phyloP scores from a whole-genome alignment of 2,329 filamentous ascomycete genomes.

The Alternaria atra region DNA sequence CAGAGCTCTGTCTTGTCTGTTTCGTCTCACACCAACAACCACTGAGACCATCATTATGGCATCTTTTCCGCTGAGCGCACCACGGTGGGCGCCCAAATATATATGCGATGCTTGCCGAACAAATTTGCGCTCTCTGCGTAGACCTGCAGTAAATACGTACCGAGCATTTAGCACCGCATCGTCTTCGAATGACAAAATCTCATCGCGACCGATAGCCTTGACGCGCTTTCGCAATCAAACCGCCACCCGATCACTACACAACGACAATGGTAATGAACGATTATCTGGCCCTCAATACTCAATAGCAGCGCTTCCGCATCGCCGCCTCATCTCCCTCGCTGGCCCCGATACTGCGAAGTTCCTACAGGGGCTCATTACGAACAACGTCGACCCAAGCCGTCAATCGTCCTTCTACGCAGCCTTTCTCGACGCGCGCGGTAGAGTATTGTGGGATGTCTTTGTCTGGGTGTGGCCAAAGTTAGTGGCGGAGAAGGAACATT shows the following conservation, averaged over 20 bases:
- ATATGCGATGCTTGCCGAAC: constrained; percentile 35
- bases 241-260: too few species aligned
- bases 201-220: constrained; percentile 41
- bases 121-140: constrained; percentile 7
- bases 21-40: neutral
- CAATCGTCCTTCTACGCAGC: constrained; percentile 69
- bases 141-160: constrained; percentile 7
- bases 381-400: constrained; percentile 66
- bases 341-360: constrained; percentile 84
- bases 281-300: neutral
- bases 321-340: constrained; percentile 79
- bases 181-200: constrained; percentile 6
- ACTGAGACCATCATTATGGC: constrained; percentile 20
- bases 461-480: constrained; percentile 66
- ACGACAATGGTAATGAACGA: neutral
- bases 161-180: constrained; percentile 22
- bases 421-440: constrained; percentile 83
- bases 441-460: constrained; percentile 89
- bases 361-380: constrained; percentile 86
- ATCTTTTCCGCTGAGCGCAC: constrained; percentile 6
- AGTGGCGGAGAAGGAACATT: constrained; percentile 44
- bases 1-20: constrained; percentile 5
- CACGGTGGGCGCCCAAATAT: constrained; percentile 11
- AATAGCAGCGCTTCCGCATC: constrained; percentile 67
- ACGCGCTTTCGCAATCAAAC: neutral